Evolutionary conservation across 345 rosid genomes (phyloP).

Genomic region (Eucalyptus regnans): DNA sequence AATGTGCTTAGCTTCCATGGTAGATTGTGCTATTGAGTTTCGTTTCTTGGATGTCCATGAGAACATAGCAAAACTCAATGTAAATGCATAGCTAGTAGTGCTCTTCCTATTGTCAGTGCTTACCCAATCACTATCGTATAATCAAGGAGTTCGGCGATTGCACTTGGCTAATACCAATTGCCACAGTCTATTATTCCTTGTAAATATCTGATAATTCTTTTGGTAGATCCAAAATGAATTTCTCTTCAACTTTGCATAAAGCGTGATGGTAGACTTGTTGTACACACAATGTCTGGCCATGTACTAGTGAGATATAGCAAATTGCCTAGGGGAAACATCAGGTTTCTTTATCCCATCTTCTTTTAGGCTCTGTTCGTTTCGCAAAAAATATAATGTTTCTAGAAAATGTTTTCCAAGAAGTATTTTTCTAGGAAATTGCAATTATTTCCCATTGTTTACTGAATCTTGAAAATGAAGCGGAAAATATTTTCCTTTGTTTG

Average conservation of each 20-base stretch:
- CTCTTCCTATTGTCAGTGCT: neutral
- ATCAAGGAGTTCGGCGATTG: neutral
- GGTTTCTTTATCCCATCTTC: neutral
- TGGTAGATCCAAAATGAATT: neutral
- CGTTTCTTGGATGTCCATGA: neutral
- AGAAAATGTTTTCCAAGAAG: no score
- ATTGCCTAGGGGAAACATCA: neutral
- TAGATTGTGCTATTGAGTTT: neutral
- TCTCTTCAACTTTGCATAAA: neutral
- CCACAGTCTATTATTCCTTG: neutral
- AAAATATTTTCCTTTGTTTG: no score
- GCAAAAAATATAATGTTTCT: no score
- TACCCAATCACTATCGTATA: neutral
- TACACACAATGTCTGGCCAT: neutral
- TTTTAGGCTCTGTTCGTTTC: fast-evolving
- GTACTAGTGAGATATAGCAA: neutral
- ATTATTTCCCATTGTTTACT: no score
- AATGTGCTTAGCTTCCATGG: neutral
- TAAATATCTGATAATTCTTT: neutral
- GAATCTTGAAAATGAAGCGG: no score
- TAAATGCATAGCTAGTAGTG: neutral
- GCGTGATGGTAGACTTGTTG: neutral
- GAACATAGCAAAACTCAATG: neutral
- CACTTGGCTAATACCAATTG: neutral
- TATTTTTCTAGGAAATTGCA: no score